Evolutionary conservation across 2,329 filamentous ascomycete species (phyloP).

Genomic region (Phaeosphaeria sp.): DNA sequence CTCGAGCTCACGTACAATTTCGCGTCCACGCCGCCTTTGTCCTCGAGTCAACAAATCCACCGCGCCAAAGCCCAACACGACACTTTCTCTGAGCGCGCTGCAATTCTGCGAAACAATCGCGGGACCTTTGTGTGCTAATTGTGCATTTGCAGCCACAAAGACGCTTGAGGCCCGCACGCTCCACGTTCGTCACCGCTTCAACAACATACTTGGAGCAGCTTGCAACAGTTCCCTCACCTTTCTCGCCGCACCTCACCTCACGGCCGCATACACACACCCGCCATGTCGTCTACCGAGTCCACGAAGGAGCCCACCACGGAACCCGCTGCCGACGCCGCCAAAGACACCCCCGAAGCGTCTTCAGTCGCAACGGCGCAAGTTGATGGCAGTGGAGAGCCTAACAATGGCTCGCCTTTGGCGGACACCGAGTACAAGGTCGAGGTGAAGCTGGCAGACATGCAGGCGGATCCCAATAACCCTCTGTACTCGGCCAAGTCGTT

Average conservation of each 20-base stretch:
- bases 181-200: background rate
- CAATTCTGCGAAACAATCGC: background rate
- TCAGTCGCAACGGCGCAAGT: constrained; percentile 40
- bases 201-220: background rate
- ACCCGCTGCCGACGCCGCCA: constrained; percentile 10
- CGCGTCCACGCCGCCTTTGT: constrained; percentile 6
- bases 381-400: constrained; percentile 56
- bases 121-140: background rate
- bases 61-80: background rate
- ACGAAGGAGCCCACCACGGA: constrained; percentile 6
- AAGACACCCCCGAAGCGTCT: constrained; percentile 13
- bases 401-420: constrained; percentile 55
- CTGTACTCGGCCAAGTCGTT: constrained; percentile 86
- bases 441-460: constrained; percentile 88
- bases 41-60: background rate
- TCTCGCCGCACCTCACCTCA: background rate
- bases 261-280: constrained; percentile 1
- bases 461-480: constrained; percentile 84
- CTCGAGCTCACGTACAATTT: constrained; percentile 24
- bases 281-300: constrained; percentile 24
- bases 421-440: constrained; percentile 88
- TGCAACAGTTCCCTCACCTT: background rate
- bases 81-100: background rate
- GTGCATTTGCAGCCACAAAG: background rate
- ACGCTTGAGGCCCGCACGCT: background rate